Evolutionary conservation across 148 eudicot genomes (phyloP).

Genomic region (Linanthus parryae): DNA sequence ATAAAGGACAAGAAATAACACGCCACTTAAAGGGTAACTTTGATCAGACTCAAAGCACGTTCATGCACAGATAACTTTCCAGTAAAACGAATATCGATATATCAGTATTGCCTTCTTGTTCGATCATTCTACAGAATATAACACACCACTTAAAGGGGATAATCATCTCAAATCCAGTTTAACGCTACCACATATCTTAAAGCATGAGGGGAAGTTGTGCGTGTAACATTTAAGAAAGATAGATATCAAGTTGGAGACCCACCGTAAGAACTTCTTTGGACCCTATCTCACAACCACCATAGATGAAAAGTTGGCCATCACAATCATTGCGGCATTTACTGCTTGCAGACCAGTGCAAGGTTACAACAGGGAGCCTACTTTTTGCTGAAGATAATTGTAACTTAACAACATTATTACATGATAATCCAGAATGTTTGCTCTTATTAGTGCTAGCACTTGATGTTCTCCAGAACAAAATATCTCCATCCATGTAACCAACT

Average conservation of each 20-base stretch:
- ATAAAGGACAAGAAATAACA: no score
- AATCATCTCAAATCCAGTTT: not conserved
- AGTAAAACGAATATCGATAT: no score
- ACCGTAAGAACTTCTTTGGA: slow-evolving; percentile 80
- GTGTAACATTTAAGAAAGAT: not conserved
- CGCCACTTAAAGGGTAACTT: no score
- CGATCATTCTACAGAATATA: no score
- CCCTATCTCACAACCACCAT: slow-evolving; percentile 79
- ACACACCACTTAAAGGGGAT: not conserved
- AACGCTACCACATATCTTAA: not conserved
- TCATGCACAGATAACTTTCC: no score
- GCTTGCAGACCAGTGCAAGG: slow-evolving; percentile 50
- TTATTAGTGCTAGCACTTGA: slow-evolving; percentile 26
- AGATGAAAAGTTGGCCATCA: slow-evolving; percentile 62
- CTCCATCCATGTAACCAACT: slow-evolving; percentile 76
- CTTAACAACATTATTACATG: slow-evolving; percentile 49
- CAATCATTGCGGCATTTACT: slow-evolving; percentile 33
- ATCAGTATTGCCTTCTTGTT: no score
- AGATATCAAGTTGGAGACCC: slow-evolving; percentile 18
- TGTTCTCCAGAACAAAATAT: slow-evolving; percentile 65
- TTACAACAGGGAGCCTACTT: slow-evolving; percentile 67
- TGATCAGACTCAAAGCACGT: no score
- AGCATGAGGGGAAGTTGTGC: no score
- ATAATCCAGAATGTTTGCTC: slow-evolving; percentile 24
- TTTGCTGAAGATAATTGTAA: slow-evolving; percentile 56